Evolutionary conservation across 2,329 filamentous ascomycete species (phyloP), one percentile per base, ranked within the genome.

Genomic region (Colletotrichum acutatum): DNA sequence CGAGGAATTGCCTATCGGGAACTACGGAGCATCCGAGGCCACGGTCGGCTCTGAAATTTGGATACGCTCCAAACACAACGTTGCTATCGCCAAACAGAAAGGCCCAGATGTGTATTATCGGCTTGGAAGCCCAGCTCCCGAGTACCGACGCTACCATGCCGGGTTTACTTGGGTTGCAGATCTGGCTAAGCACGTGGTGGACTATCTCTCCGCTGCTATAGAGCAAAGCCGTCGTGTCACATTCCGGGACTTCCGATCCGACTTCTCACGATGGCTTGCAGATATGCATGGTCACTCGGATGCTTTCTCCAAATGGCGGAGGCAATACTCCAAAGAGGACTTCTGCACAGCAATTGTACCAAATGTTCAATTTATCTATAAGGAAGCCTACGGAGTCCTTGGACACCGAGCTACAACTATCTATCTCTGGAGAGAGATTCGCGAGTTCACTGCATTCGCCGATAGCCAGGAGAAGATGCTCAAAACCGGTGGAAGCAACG

Each of bases 81-180:
- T 77, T 0, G 77, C 77, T 0, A 78, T 75, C 3, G 78, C 54
- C 19, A 14, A 22, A 5, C 22, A 9, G 3, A 8, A 26, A 4
- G 12, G 32, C 5, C n/a, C 78, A 19, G 74, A 79, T 16, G 79
- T 94, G 0, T 96, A 91, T 84, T 97, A 95, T 78, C 86, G 86
- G 11, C 80, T 97, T 0, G 79, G 79, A 2, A 79, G 66, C 0
- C 92, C 94, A 0, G 84, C 90, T 0, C 32, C 74, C 0, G 90
- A 91, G 49, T 97, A 97, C 77, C 74, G 73, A 12, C 82, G 90
- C 2, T 95, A 92, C 76, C 88, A 91, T 71, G 61, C 82, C 0
- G 86, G 89, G 0, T 96, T 95, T 74, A 72, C 91, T 0, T 97
- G 93, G 93, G 81, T 95, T 1, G 92, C 90, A 0, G 87, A 92